Evolutionary conservation across 116 monocot species (phyloP), one percentile per base, ranked within the genome.

Genomic region (Dioscorea cayenensis): DNA sequence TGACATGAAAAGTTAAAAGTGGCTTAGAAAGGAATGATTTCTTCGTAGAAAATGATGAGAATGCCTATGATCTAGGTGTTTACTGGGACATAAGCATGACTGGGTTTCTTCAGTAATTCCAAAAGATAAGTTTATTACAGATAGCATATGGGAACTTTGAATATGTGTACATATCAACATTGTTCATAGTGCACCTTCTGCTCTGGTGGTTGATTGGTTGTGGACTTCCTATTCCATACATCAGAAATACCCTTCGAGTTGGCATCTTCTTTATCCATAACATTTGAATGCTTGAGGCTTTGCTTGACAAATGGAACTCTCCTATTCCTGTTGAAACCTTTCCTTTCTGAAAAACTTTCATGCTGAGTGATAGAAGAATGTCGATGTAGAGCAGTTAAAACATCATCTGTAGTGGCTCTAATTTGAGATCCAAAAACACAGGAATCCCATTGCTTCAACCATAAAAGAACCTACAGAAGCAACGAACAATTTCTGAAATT

Each of bases 361-460:
- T 92, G 71, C 61, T 90, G 90, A 62, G 51, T 65, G 70, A 78
- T 27, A 28, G 86, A 82, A 73, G 89, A 87, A 80, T 91, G 86
- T 18, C 65, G 85, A 43, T 84, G 77, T 62, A 99, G 62, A 76
- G 91, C 78, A 82, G 85, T 87, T 59, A 99, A 84, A 74, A 99
- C 99, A 80, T 94, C 91, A 78, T 91, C 92, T 50, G 84, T 77
- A 12, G 99, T 99, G 64, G 86, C 60, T 62, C 87, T 79, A 51
- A 99, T 78, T 70, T 91, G 84, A 76, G 91, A 91, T 62, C 99
- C 99, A 82, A 94, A 99, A 36, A 99, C 99, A 86, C 66, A 78
- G 71, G 94, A 75, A 76, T 99, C 99, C 99, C 99, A 99, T 71
- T 94, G 99, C 65, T 99, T 99, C 73, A 99, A 62, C 99, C 99